Percentiles rank a stretch among this genome's conserved stretches.
phyloP scores from a whole-genome alignment of 2,329 filamentous ascomycete genomes.

The Clarireedia monteithiana region DNA sequence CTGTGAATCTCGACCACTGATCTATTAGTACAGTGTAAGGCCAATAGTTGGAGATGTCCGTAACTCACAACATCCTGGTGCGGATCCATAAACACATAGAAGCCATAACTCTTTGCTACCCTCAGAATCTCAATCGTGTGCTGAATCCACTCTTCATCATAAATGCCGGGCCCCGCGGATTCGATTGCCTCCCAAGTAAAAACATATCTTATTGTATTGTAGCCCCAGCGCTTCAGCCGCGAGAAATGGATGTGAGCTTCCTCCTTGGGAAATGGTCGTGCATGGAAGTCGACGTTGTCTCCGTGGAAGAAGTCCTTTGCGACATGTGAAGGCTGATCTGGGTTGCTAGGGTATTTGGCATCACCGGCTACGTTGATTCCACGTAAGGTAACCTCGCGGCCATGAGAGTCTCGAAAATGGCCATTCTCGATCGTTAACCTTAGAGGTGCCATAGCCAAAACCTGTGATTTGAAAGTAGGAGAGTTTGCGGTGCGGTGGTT shows the following conservation, averaged over 20 bases:
- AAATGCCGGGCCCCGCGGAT: slow-evolving; percentile 78
- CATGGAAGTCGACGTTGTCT: slow-evolving; percentile 83
- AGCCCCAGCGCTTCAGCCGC: slow-evolving; percentile 78
- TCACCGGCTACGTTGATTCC: slow-evolving; percentile 93
- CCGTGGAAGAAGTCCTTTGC: slow-evolving; percentile 80
- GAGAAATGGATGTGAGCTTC: slow-evolving; percentile 84
- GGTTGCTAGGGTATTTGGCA: slow-evolving; percentile 77
- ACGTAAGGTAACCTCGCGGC: slow-evolving; percentile 79
- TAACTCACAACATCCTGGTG: slow-evolving; percentile 86
- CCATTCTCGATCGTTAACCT: slow-evolving; percentile 78
- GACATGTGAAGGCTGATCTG: slow-evolving; percentile 74
- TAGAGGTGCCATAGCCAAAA: slow-evolving; percentile 57
- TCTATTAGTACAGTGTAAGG: slow-evolving; percentile 12
- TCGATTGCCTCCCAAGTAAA: slow-evolving; percentile 99
- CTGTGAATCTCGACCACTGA: slow-evolving; percentile 84
- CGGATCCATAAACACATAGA: slow-evolving; percentile 97
- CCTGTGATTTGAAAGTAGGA: not conserved
- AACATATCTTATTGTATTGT: slow-evolving; percentile 92
- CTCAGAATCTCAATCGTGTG: slow-evolving; percentile 83
- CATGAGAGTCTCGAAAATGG: slow-evolving; percentile 72
- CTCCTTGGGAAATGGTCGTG: slow-evolving; percentile 72
- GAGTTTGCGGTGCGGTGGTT: not conserved
- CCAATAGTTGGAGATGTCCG: not conserved
- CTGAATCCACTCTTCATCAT: slow-evolving; percentile 89
- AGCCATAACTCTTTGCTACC: slow-evolving; percentile 80